Evolutionary conservation across 2,329 filamentous ascomycete species (phyloP).

Genomic region (Neofusicoccum kwambonambiense): DNA sequence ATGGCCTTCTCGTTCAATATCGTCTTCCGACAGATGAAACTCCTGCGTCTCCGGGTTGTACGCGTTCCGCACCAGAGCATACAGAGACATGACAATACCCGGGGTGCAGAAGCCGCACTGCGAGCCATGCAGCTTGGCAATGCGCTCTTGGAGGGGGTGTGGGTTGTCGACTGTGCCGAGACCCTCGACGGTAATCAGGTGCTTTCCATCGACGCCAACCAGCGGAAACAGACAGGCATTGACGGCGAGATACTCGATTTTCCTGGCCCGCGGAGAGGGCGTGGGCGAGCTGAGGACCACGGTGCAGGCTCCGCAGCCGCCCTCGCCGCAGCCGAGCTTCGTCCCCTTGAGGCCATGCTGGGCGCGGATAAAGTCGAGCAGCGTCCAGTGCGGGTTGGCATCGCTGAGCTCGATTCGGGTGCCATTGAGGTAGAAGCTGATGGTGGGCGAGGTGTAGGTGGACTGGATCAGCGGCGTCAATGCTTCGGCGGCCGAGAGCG

Average conservation of each 20-base stretch:
- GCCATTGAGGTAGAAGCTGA: slow-evolving; percentile 90
- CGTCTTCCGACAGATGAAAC: slow-evolving; percentile 34
- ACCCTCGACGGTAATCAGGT: slow-evolving; percentile 94
- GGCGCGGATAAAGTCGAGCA: slow-evolving; percentile 84
- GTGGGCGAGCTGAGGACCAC: slow-evolving; percentile 54
- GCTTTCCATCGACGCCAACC: slow-evolving; percentile 89
- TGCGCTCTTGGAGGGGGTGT: slow-evolving; percentile 84
- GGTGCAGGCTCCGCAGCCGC: slow-evolving; percentile 92
- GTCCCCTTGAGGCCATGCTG: slow-evolving; percentile 86
- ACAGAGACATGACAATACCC: slow-evolving; percentile 90
- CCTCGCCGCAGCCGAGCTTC: slow-evolving; percentile 93
- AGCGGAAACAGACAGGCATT: slow-evolving; percentile 92
- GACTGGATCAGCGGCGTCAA: slow-evolving; percentile 66
- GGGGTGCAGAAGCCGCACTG: slow-evolving; percentile 96
- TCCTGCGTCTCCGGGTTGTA: slow-evolving; percentile 35
- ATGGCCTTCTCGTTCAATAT: slow-evolving; percentile 50
- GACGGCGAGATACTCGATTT: slow-evolving; percentile 90
- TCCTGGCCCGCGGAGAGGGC: slow-evolving; percentile 46
- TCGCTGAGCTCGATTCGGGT: slow-evolving; percentile 79
- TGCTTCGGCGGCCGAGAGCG: slow-evolving; percentile 35
- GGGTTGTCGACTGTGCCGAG: slow-evolving; percentile 83
- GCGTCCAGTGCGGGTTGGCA: slow-evolving; percentile 83
- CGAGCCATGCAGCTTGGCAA: slow-evolving; percentile 85
- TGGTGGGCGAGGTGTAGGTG: slow-evolving; percentile 70
- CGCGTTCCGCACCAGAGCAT: slow-evolving; percentile 78